Evolutionary conservation across 2,329 filamentous ascomycete genomes (phyloP).

Genomic region (Cercospora berteroae): DNA sequence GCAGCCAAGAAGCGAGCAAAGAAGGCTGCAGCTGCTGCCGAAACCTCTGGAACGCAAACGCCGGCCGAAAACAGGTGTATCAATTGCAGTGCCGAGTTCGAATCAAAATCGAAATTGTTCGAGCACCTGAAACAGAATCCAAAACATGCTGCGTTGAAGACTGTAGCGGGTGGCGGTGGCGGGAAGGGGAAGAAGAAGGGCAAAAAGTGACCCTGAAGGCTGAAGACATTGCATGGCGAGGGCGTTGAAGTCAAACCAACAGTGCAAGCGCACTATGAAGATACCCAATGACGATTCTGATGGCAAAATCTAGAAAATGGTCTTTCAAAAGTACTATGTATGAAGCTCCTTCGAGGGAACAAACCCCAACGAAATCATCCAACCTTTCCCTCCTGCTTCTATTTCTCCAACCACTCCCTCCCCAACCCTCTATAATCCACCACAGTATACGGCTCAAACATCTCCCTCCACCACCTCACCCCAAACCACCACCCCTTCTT

Average conservation of each 20-base stretch:
- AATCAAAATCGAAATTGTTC: slow-evolving; percentile 70
- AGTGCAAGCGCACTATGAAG: background rate
- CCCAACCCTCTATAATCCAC: slow-evolving; percentile 17
- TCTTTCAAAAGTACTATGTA: background rate
- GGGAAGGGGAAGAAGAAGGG: slow-evolving; percentile 32
- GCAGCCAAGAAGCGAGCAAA: slow-evolving; percentile 51
- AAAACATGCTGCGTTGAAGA: slow-evolving; percentile 48
- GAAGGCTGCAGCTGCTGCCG: slow-evolving; percentile 46
- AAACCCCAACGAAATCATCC: background rate
- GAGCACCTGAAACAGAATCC: slow-evolving; percentile 63
- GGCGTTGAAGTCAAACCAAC: background rate
- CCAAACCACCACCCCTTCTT: slow-evolving; percentile 7
- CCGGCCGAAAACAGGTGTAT: slow-evolving; percentile 65
- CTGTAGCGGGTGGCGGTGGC: slow-evolving; percentile 40
- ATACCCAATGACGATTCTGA: background rate
- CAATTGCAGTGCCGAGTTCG: slow-evolving; percentile 74
- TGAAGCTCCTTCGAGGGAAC: background rate
- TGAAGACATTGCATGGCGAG: background rate
- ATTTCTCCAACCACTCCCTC: slow-evolving; percentile 17
- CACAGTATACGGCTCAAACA: slow-evolving; percentile 17
- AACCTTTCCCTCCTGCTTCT: slow-evolving; percentile 10
- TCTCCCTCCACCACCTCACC: slow-evolving; percentile 12
- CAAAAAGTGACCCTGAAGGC: slow-evolving; percentile 19
- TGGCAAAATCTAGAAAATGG: background rate
- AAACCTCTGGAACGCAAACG: slow-evolving; percentile 16